A percentile compares a stretch with the other conserved stretches of the same genome.
These are phyloP conservation scores for Lecanoromycetidae sp. DNA, from an alignment of 2,329 filamentous ascomycete genomes.

Conservation along the genomic window DNA sequence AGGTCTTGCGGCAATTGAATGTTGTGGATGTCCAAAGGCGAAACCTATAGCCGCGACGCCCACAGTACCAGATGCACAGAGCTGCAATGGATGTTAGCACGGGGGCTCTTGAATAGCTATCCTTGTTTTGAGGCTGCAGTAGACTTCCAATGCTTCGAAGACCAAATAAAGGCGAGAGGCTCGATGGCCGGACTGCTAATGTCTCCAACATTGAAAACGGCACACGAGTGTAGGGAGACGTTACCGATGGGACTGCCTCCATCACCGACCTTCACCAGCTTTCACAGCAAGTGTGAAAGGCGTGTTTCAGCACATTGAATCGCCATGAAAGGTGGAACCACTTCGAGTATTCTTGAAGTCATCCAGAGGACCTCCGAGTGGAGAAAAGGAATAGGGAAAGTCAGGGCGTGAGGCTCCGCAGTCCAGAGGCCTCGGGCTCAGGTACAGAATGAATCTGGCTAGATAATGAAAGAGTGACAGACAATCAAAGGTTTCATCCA, in stretches of 20 bases:
- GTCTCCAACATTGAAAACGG: conserved; percentile 1
- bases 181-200: background rate
- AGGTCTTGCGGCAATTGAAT: conserved; percentile 24
- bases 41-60: conserved; percentile 48
- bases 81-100: conserved; percentile 28
- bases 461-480: background rate
- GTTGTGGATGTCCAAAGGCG: conserved; percentile 42
- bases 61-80: conserved; percentile 52
- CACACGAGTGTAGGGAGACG: conserved; percentile 3
- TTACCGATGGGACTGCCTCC: conserved; percentile 19
- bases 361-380: background rate
- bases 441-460: background rate
- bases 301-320: conserved; percentile 9
- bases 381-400: background rate
- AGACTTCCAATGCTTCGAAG: too few species aligned
- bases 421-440: background rate
- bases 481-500: background rate
- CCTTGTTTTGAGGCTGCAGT: too few species aligned
- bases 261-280: conserved; percentile 13
- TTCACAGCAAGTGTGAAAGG: background rate
- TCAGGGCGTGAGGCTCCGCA: conserved; percentile 1
- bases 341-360: background rate
- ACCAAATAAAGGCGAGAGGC: too few species aligned
- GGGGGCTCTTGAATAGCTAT: background rate
- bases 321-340: background rate